Conservation (phyloP, 2,329 filamentous ascomycete genomes). For the Colletotrichum scovillei region DNA sequence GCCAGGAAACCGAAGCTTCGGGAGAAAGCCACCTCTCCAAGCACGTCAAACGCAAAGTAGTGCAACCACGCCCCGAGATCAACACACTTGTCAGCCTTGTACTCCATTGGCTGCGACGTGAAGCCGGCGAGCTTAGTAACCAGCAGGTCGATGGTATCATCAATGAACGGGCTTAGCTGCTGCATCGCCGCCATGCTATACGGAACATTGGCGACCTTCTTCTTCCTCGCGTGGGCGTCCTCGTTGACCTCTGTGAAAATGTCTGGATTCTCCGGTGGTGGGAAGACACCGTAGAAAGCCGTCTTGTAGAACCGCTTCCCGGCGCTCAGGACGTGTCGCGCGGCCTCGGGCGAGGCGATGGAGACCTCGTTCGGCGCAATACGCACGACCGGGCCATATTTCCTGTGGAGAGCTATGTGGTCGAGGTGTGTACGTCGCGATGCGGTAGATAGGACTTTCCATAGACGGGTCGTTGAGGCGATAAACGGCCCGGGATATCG, state of each 20-base stretch:
- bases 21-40: constrained; percentile 64
- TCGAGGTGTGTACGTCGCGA: constrained; percentile 54
- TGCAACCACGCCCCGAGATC: constrained; percentile 61
- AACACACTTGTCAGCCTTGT: constrained; percentile 38
- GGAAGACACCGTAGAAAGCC: constrained; percentile 64
- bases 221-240: constrained; percentile 65
- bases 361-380: constrained; percentile 43
- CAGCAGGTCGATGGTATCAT: constrained; percentile 62
- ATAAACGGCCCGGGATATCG: constrained; percentile 79
- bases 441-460: constrained; percentile 53
- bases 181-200: constrained; percentile 67
- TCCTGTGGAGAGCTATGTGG: constrained; percentile 53
- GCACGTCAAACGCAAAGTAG: constrained; percentile 51
- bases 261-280: constrained; percentile 66
- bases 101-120: constrained; percentile 31
- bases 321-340: constrained; percentile 55
- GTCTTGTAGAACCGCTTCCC: constrained; percentile 66
- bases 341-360: constrained; percentile 51
- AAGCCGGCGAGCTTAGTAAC: constrained; percentile 54
- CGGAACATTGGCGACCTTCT: constrained; percentile 62
- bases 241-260: constrained; percentile 68
- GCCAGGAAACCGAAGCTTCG: constrained; percentile 64
- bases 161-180: constrained; percentile 61
- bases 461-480: constrained; percentile 62
- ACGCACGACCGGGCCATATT: constrained; percentile 46